Percentiles rank a stretch among this genome's conserved stretches.
These are phyloP conservation scores for Stipa capillata DNA, from an alignment of 176 grass and related monocot genomes.

Conservation along the genomic window DNA sequence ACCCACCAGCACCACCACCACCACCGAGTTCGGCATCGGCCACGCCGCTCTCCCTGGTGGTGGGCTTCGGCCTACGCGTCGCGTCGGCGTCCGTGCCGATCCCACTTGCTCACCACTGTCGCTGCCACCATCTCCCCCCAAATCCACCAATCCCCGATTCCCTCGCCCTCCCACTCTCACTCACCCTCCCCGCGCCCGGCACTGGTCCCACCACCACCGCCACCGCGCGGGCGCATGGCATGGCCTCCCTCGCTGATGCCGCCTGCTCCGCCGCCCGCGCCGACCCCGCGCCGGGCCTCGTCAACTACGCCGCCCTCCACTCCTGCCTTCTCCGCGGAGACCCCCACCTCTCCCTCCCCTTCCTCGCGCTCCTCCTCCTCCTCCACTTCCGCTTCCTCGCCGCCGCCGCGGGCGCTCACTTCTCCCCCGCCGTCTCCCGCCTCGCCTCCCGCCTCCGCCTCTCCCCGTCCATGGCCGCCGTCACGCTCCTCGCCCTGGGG, in stretches of 20 bases:
- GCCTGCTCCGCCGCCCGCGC: slow-evolving; percentile 1
- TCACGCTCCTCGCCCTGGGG: slow-evolving; percentile 79
- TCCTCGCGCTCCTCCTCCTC: slow-evolving; percentile 28
- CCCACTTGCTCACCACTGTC: neutral
- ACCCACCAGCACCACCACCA: no score
- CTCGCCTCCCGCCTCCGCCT: slow-evolving; percentile 46
- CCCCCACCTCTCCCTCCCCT: slow-evolving; percentile 34
- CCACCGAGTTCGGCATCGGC: no score
- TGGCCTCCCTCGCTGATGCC: neutral
- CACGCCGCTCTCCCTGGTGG: no score
- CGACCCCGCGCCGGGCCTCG: slow-evolving; percentile 18
- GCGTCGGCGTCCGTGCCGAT: neutral
- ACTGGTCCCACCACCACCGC: no score
- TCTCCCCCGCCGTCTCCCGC: slow-evolving; percentile 54
- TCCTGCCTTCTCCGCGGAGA: slow-evolving; percentile 30
- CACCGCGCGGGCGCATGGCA: neutral
- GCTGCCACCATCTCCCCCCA: no score
- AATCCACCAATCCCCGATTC: neutral
- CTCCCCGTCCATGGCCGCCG: slow-evolving; percentile 69
- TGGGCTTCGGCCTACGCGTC: neutral
- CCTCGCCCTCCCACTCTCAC: no score
- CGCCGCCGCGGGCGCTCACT: slow-evolving; percentile 26
- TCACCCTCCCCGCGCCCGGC: neutral
- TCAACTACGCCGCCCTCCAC: slow-evolving; percentile 60
- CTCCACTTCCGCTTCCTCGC: slow-evolving; percentile 68